Percentiles rank a stretch among this genome's conserved stretches.
Evolutionary conservation across 106 monocot genomes (phyloP).

Genomic region (Alisma plantagoaquatica): DNA sequence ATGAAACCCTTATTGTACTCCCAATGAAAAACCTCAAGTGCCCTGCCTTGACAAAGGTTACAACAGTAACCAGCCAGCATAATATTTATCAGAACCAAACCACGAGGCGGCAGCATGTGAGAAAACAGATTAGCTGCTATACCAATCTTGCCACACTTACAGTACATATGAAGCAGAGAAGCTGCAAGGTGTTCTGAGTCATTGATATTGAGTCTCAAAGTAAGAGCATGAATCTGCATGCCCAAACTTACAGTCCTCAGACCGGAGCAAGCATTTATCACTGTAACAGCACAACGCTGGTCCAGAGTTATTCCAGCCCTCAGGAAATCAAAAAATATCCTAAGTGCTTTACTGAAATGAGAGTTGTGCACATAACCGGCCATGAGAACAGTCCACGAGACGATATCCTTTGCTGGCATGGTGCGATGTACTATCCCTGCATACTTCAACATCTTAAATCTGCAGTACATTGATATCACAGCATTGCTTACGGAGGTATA

Average conservation of each 20-base stretch:
- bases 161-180: slow-evolving; percentile 78
- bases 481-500: slow-evolving; percentile 58
- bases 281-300: slow-evolving; percentile 27
- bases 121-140: slow-evolving; percentile 40
- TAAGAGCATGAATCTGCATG: slow-evolving; percentile 45
- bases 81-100: slow-evolving; percentile 48
- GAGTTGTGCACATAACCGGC: slow-evolving; percentile 47
- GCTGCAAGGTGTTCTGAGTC: slow-evolving; percentile 28
- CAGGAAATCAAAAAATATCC: slow-evolving; percentile 31
- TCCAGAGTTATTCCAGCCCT: slow-evolving; percentile 30
- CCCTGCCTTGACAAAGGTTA: slow-evolving; percentile 40
- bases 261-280: slow-evolving; percentile 59
- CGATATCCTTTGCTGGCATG: slow-evolving; percentile 39
- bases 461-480: slow-evolving; percentile 61
- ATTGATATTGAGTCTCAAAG: slow-evolving; percentile 43
- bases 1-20: slow-evolving; percentile 39
- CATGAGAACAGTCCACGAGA: slow-evolving; percentile 83
- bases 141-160: slow-evolving; percentile 56
- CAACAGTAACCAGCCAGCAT: slow-evolving; percentile 77
- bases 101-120: slow-evolving; percentile 12
- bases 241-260: slow-evolving; percentile 34
- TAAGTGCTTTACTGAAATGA: slow-evolving; percentile 34
- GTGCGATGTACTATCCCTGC: slow-evolving; percentile 28
- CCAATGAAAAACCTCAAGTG: slow-evolving; percentile 42
- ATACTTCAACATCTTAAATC: slow-evolving; percentile 31